phyloP scores from a whole-genome alignment of 192 early-diverging fungal genomes.

The Backusella mclennaniae region DNA sequence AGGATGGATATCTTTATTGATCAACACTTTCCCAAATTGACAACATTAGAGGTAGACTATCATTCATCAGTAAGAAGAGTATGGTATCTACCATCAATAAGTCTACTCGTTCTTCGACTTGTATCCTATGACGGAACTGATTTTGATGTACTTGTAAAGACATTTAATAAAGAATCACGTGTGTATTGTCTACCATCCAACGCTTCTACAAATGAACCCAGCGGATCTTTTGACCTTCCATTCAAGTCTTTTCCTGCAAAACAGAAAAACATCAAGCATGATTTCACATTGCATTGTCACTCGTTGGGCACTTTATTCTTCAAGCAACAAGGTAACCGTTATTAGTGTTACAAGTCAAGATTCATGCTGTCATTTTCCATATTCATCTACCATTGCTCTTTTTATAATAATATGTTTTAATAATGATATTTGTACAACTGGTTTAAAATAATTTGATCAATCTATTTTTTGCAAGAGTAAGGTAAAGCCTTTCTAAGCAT shows the following conservation, averaged over 20 bases:
- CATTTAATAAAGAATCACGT: not conserved
- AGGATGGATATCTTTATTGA: too few relatives aligned
- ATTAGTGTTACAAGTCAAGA: not conserved
- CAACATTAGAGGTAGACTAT: not conserved
- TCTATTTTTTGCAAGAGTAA: constrained; percentile 25
- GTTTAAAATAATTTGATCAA: not conserved
- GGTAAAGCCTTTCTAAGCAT: constrained; percentile 40
- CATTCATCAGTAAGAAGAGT: not conserved
- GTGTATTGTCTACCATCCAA: not conserved
- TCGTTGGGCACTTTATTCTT: not conserved
- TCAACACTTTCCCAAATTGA: not conserved
- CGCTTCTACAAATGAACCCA: too few relatives aligned
- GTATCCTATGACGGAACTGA: not conserved
- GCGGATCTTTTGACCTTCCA: not conserved
- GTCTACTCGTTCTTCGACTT: not conserved
- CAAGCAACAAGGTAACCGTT: not conserved
- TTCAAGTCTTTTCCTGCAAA: not conserved
- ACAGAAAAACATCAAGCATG: not conserved
- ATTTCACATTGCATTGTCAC: not conserved
- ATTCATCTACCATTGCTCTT: not conserved
- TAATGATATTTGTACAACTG: constrained; percentile 10
- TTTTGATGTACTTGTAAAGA: not conserved
- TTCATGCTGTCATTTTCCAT: not conserved
- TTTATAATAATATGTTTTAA: not conserved
- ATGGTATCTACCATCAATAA: not conserved